These are phyloP conservation scores for Purpureocillium takamizusanense DNA, from an alignment of 2,329 filamentous ascomycete genomes.

Conservation along the genomic window DNA sequence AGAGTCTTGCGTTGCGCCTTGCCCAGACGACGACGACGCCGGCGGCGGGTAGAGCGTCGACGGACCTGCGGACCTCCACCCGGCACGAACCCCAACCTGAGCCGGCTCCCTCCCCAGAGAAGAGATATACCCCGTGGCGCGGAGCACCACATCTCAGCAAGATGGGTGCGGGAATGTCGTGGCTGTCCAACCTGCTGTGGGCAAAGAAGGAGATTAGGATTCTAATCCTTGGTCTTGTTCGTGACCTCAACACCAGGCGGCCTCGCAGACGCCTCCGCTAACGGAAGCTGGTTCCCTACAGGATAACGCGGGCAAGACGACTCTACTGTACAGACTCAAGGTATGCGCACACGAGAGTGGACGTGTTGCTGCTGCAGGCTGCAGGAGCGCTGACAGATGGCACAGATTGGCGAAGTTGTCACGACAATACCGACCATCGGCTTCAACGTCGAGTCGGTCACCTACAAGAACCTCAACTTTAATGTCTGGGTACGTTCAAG, in stretches of 20 bases:
- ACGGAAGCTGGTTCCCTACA: conserved; percentile 26
- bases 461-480: conserved; percentile 97
- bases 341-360: conserved; percentile 31
- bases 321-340: conserved; percentile 91
- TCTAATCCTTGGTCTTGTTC: conserved; percentile 84
- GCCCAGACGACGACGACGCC: conserved; percentile 8
- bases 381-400: background rate
- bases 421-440: conserved; percentile 98
- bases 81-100: too few relatives aligned
- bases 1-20: conserved; percentile 5
- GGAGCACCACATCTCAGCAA: conserved; percentile 18
- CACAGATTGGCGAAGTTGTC: conserved; percentile 91
- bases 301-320: conserved; percentile 99
- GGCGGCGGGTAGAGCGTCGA: too few relatives aligned
- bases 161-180: conserved; percentile 59
- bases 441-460: conserved; percentile 98
- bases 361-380: background rate
- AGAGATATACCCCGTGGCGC: conserved; percentile 4
- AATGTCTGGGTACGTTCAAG: conserved; percentile 87
- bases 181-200: conserved; percentile 68
- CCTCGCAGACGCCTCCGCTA: background rate
- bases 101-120: background rate
- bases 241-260: conserved; percentile 15
- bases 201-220: conserved; percentile 97
- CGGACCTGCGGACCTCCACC: too few relatives aligned